These are phyloP conservation scores for Protomyces inundatus DNA, from an alignment of 1,139 yeast genomes.

Conservation along the genomic window DNA sequence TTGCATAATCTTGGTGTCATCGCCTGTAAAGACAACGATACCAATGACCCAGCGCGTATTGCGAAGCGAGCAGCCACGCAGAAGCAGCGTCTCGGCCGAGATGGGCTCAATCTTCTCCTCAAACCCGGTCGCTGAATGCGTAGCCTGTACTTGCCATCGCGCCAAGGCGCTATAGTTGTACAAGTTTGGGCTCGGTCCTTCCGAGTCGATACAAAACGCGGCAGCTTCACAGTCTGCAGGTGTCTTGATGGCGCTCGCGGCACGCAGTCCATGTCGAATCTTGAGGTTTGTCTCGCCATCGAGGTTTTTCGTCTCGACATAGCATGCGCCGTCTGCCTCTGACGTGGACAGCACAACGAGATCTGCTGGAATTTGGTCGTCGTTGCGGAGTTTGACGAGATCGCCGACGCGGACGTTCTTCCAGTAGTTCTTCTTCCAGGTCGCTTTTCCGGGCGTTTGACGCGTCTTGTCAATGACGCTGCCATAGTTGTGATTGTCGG, in stretches of 20 bases:
- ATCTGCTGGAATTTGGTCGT: constrained; percentile 95
- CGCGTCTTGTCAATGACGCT: constrained; percentile 38
- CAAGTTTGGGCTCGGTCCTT: constrained; percentile 78
- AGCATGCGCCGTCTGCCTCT: constrained; percentile 85
- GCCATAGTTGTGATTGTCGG: constrained; percentile 22
- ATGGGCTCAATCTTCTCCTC: constrained; percentile 55
- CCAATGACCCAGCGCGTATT: constrained; percentile 95
- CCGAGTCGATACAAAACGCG: constrained; percentile 81
- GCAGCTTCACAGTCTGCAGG: constrained; percentile 68
- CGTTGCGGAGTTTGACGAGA: constrained; percentile 70
- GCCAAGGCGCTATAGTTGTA: constrained; percentile 85
- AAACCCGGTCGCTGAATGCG: constrained; percentile 31
- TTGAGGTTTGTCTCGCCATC: constrained; percentile 96
- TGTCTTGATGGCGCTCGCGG: constrained; percentile 61
- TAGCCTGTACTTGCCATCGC: constrained; percentile 46
- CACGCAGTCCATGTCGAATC: constrained; percentile 65
- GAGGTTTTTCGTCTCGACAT: constrained; percentile 85
- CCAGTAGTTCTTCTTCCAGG: constrained; percentile 73
- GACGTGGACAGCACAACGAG: constrained; percentile 71
- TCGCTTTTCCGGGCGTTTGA: constrained; percentile 40
- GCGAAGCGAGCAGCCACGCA: constrained; percentile 87
- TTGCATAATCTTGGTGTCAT: constrained; percentile 85
- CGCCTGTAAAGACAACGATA: constrained; percentile 80
- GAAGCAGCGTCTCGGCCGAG: constrained; percentile 67
- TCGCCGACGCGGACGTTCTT: constrained; percentile 88